Conservation (phyloP, 2,329 filamentous ascomycete species). For the Epichloe amarillans region DNA sequence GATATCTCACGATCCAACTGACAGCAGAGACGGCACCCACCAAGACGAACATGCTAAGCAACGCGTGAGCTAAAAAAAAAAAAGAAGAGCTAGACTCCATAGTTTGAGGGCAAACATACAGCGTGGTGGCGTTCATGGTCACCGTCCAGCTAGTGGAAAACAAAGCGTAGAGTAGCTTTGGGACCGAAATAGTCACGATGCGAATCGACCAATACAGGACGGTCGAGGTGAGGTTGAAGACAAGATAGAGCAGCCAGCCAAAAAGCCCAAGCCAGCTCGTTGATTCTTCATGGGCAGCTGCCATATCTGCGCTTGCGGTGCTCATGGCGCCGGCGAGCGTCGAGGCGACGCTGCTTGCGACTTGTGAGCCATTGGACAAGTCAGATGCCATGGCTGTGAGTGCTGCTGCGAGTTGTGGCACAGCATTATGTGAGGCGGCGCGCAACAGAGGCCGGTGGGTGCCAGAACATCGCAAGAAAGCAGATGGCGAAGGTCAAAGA, state of each 20-base stretch:
- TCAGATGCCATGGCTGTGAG: conserved; percentile 28
- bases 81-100: neutral
- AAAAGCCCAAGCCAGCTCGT: conserved; percentile 45
- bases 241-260: conserved; percentile 38
- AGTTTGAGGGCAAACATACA: conserved; percentile 41
- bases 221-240: conserved; percentile 42
- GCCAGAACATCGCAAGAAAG: neutral
- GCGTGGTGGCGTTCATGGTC: conserved; percentile 95
- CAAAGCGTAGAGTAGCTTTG: conserved; percentile 76
- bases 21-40: conserved; percentile 67
- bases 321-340: conserved; percentile 25
- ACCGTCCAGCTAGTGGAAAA: conserved; percentile 91
- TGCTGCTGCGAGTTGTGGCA: conserved; percentile 15
- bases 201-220: conserved; percentile 68
- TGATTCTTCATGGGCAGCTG: conserved; percentile 24
- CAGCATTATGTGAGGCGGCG: conserved; percentile 23
- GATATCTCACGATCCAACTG: conserved; percentile 89
- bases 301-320: conserved; percentile 17
- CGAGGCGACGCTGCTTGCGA: conserved; percentile 20
- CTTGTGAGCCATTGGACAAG: conserved; percentile 23
- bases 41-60: conserved; percentile 57
- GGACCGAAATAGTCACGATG: conserved; percentile 76
- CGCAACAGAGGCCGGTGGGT: conserved; percentile 10
- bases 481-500: conserved; percentile 4
- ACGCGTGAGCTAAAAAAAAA: conserved; percentile 8